Base-by-base conservation (phyloP, 305 asterid species). In the Rubia occidens region DNA sequence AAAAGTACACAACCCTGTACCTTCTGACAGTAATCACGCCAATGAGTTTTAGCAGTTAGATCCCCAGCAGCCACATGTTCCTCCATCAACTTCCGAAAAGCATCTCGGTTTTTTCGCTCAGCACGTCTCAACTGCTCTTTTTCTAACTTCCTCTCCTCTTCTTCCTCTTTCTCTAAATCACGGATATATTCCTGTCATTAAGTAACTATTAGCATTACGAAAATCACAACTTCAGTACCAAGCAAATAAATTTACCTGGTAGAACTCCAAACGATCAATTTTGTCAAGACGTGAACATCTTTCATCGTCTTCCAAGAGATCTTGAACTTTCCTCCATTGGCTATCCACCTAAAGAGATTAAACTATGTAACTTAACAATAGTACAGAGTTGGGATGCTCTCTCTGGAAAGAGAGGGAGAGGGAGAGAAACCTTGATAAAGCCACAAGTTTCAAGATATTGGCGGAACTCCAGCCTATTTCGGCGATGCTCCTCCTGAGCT, bases 271-370 rank as follows among this genome's bases (percentile, higher is more conserved):
- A 77, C 97, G 92, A 51, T 87, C 95, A 76, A 90, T 76, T 84
- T 94, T 94, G 75, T 90, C 96, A 73, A 94, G 95, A 71, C 95
- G 89, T 18, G 88, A 85, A 81, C 95, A 88, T 79, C 96, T 82
- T 82, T 88, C 98, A 76, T 94, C 96, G 68, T 94, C 97, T 85
- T 94, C 97, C 84, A 94, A 76, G 70, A 84, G 92, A 85, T 90
- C 97, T 79, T 86, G 95, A 74, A 94, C 89, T 86, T 94, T 94
- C 80, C 97, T 84, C 98, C 98, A 94, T 77, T 88, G 98, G 81
- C 87, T 94, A 80, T 94, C 95, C 68, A 87, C 95, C 98, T 93
- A 83, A 69, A 70, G 70, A 69, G 53, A 69, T 78, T 62, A 68
- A 44, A 21, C 42, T 8, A 10, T 14, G 51, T 14, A 55, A 17